Evolutionary conservation across 805 yeast species (phyloP).

Genomic region (Yamadazyma sp.): DNA sequence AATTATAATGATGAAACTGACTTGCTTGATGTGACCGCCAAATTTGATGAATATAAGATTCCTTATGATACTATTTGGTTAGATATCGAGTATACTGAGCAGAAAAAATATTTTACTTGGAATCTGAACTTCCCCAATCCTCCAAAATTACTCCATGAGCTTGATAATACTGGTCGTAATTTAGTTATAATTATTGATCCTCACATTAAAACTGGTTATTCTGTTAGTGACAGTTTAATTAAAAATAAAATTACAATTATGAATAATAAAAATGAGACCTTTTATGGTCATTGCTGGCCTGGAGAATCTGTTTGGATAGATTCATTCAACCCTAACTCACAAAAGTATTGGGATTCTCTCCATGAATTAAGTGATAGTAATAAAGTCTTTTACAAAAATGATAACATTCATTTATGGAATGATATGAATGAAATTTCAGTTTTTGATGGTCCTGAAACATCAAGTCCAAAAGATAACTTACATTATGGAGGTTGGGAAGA

Average conservation of each 20-base stretch:
- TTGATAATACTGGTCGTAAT: slow-evolving; percentile 74
- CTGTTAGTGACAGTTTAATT: slow-evolving; percentile 53
- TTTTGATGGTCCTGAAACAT: slow-evolving; percentile 91
- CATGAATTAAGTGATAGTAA: slow-evolving; percentile 44
- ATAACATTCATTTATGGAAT: slow-evolving; percentile 86
- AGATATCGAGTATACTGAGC: slow-evolving; percentile 87
- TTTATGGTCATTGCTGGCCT: slow-evolving; percentile 95
- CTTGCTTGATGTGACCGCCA: slow-evolving; percentile 64
- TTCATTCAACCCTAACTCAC: slow-evolving; percentile 63
- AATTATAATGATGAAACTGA: slow-evolving; percentile 88
- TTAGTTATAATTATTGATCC: slow-evolving; percentile 89
- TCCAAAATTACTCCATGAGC: slow-evolving; percentile 55
- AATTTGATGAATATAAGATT: slow-evolving; percentile 69
- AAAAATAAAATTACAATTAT: slow-evolving; percentile 44
- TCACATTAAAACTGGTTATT: slow-evolving; percentile 73
- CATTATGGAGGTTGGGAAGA: slow-evolving; percentile 86
- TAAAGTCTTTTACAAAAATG: slow-evolving; percentile 41
- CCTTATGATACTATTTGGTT: slow-evolving; percentile 95
- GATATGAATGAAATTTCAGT: slow-evolving; percentile 98
- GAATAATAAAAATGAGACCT: slow-evolving; percentile 47
- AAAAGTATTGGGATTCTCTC: slow-evolving; percentile 56
- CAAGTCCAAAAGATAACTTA: slow-evolving; percentile 76
- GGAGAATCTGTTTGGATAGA: slow-evolving; percentile 96
- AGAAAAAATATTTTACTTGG: slow-evolving; percentile 92
- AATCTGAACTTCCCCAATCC: slow-evolving; percentile 76